A percentile compares a stretch with the other conserved stretches of the same genome.
These are phyloP conservation scores for Scutellaria minor DNA, from an alignment of 257 asterid species.

Conservation along the genomic window DNA sequence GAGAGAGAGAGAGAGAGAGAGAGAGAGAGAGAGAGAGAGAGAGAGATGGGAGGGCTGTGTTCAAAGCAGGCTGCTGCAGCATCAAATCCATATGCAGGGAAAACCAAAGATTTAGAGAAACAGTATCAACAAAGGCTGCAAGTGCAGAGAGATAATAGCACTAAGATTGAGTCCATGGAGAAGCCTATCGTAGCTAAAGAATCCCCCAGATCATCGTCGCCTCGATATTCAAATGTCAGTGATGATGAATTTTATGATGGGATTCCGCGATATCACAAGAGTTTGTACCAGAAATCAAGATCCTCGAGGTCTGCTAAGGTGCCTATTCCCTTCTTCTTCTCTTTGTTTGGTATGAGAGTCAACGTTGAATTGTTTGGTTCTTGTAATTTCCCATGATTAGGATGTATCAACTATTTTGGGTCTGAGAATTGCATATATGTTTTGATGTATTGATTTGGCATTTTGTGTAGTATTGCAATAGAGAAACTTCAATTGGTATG, in stretches of 20 bases:
- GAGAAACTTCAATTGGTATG: not conserved
- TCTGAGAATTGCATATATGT: not conserved
- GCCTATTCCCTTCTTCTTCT: not conserved
- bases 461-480: not conserved
- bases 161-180: constrained; percentile 35
- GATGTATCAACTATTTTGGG: not conserved
- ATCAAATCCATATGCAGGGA: constrained; percentile 50
- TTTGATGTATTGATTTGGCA: not conserved
- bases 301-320: constrained; percentile 63
- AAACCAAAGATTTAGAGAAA: constrained; percentile 34
- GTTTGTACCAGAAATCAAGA: constrained; percentile 54
- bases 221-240: constrained; percentile 39
- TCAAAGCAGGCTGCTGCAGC: constrained; percentile 36
- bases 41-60: constrained; percentile 51
- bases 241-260: constrained; percentile 83
- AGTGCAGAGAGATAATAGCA: constrained; percentile 23
- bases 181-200: constrained; percentile 26
- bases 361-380: constrained; percentile 8
- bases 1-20: constrained; percentile 20
- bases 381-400: not conserved
- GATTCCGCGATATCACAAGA: constrained; percentile 66
- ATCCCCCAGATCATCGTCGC: constrained; percentile 39
- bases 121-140: constrained; percentile 34
- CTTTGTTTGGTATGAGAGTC: constrained; percentile 13
- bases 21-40: not conserved